These are phyloP conservation scores for Orobanche coerulescens DNA, from an alignment of 257 asterid species.

Conservation along the genomic window DNA sequence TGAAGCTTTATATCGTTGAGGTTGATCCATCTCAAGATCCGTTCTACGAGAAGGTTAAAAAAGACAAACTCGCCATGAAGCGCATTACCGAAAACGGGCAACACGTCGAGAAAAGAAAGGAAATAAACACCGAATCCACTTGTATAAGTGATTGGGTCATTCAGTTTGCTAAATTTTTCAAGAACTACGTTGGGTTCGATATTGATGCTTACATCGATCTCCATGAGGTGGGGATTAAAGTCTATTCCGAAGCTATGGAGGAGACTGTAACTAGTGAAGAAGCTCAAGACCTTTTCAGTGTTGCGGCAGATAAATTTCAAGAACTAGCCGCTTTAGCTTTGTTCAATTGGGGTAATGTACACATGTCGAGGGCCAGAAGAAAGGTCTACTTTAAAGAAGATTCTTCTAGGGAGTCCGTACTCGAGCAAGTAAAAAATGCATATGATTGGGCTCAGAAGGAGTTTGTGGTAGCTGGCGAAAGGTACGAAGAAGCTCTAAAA, in stretches of 20 bases:
- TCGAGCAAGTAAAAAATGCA: slow-evolving; percentile 40
- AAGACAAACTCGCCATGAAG: slow-evolving; percentile 24
- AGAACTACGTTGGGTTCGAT: slow-evolving; percentile 69
- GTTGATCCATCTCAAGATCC: slow-evolving; percentile 74
- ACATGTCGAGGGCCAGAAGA: slow-evolving; percentile 79
- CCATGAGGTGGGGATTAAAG: slow-evolving; percentile 69
- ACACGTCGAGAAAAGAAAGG: slow-evolving; percentile 25
- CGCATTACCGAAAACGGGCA: slow-evolving; percentile 25
- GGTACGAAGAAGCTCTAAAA: slow-evolving; percentile 62
- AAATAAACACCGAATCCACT: slow-evolving; percentile 31
- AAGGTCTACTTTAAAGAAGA: slow-evolving; percentile 51
- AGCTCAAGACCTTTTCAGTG: slow-evolving; percentile 55
- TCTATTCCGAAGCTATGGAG: slow-evolving; percentile 78
- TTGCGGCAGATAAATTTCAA: slow-evolving; percentile 71
- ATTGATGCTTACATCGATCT: slow-evolving; percentile 64
- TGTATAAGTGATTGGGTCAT: slow-evolving; percentile 76
- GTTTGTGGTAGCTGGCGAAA: slow-evolving; percentile 51
- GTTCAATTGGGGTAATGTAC: slow-evolving; percentile 83
- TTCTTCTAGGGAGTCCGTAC: slow-evolving; percentile 38
- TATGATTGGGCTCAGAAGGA: slow-evolving; percentile 76
- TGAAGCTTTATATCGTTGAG: slow-evolving; percentile 58
- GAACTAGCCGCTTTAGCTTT: slow-evolving; percentile 81
- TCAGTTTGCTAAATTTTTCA: slow-evolving; percentile 73
- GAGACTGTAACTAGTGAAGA: slow-evolving; percentile 80
- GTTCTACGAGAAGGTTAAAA: slow-evolving; percentile 31